phyloP scores from a whole-genome alignment of 192 early-diverging fungal genomes.

The Kickxella alabastrina region DNA sequence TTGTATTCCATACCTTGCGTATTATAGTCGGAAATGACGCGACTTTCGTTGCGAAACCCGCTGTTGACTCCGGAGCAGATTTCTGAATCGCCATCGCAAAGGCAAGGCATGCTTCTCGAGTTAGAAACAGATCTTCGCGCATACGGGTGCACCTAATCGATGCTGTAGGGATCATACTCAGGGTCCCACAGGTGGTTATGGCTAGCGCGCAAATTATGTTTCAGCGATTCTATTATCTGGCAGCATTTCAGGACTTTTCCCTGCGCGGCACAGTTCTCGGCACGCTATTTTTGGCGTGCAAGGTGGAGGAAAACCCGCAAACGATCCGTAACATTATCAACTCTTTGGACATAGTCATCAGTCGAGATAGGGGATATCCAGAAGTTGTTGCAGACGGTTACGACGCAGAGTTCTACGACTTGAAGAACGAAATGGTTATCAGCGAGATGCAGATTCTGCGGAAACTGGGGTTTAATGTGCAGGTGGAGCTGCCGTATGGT shows the following conservation, averaged over 20 bases:
- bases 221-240: constrained; percentile 86
- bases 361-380: constrained; percentile 50
- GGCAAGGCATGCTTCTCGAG: constrained; percentile 56
- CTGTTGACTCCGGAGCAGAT: constrained; percentile 72
- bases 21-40: too few relatives aligned
- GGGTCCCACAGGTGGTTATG: constrained; percentile 87
- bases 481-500: constrained; percentile 94
- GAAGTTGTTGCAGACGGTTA: constrained; percentile 58
- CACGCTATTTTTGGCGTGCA: constrained; percentile 70
- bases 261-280: constrained; percentile 68
- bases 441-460: constrained; percentile 88
- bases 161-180: constrained; percentile 68
- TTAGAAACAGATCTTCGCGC: constrained; percentile 72
- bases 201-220: constrained; percentile 95
- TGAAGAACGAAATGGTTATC: constrained; percentile 74
- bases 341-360: constrained; percentile 71
- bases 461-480: constrained; percentile 89
- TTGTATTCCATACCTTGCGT: neutral
- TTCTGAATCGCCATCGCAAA: constrained; percentile 59
- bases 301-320: constrained; percentile 78
- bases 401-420: constrained; percentile 62
- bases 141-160: constrained; percentile 81
- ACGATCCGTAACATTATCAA: constrained; percentile 78
- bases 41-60: constrained; percentile 75
- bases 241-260: constrained; percentile 67